Conservation (phyloP, 768 basidiomycete species). For the Trametes cinnabarina region DNA sequence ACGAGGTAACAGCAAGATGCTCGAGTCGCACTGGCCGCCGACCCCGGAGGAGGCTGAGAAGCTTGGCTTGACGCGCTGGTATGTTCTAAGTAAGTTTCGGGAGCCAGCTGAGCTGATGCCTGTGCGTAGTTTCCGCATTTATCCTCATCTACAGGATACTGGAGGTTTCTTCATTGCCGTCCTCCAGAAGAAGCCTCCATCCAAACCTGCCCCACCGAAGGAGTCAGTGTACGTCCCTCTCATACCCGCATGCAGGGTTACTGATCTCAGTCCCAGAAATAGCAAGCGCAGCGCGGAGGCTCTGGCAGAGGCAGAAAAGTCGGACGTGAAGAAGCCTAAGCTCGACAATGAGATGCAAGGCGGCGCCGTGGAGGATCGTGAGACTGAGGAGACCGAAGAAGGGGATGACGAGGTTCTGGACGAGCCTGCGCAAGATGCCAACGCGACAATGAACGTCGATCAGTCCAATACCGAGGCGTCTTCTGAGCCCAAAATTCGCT, state of each 20-base stretch:
- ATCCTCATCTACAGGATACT: slow-evolving; percentile 94
- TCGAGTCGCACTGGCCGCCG: slow-evolving; percentile 77
- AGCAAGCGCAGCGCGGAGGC: slow-evolving; percentile 53
- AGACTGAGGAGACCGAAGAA: slow-evolving; percentile 16
- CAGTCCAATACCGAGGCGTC: background rate
- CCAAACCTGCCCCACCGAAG: slow-evolving; percentile 4
- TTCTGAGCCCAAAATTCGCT: slow-evolving; percentile 17
- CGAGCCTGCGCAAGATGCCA: background rate
- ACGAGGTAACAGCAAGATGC: slow-evolving; percentile 57
- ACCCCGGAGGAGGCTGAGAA: slow-evolving; percentile 55
- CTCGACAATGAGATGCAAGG: slow-evolving; percentile 34
- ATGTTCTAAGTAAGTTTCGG: background rate
- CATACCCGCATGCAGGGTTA: background rate
- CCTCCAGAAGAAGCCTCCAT: slow-evolving; percentile 49
- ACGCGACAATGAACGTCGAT: slow-evolving; percentile 18
- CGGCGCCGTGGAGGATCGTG: slow-evolving; percentile 4
- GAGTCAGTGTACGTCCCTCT: slow-evolving; percentile 7
- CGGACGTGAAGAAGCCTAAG: slow-evolving; percentile 52
- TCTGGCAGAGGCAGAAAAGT: slow-evolving; percentile 37
- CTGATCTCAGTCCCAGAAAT: slow-evolving; percentile 20
- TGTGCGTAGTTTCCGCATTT: slow-evolving; percentile 70
- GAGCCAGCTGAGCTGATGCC: background rate
- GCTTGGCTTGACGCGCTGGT: slow-evolving; percentile 76
- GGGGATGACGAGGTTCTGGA: slow-evolving; percentile 11
- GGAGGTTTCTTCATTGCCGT: slow-evolving; percentile 99